Evolutionary conservation across 129 eudicot species (phyloP).

Genomic region (Arctium minus): DNA sequence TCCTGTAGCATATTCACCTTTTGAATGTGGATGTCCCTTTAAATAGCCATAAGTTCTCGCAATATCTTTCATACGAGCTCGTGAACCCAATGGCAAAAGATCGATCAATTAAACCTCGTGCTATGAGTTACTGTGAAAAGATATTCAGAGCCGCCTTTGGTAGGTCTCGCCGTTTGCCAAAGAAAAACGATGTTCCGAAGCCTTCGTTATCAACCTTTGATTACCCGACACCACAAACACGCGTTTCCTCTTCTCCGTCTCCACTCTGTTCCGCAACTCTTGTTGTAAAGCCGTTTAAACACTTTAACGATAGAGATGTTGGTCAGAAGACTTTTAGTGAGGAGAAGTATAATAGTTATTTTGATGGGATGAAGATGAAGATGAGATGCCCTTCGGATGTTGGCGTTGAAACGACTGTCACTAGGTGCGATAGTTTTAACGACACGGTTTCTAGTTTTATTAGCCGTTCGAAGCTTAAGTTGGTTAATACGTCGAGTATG

Average conservation of each 20-base stretch:
- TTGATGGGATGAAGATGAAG: conserved; percentile 34
- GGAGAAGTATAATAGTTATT: conserved; percentile 25
- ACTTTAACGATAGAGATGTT: neutral
- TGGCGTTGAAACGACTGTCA: neutral
- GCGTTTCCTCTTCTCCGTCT: neutral
- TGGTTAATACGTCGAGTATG: conserved; percentile 25
- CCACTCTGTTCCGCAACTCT: neutral
- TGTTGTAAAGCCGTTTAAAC: neutral
- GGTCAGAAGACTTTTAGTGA: conserved; percentile 7
- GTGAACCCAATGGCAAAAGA: neutral
- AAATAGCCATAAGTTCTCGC: neutral
- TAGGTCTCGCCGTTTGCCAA: neutral
- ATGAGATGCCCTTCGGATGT: conserved; percentile 31
- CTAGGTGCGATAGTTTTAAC: conserved; percentile 47
- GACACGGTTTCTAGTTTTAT: conserved; percentile 47
- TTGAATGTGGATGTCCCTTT: neutral
- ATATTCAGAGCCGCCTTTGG: neutral
- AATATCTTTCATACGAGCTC: neutral
- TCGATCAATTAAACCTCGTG: neutral
- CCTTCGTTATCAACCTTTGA: neutral
- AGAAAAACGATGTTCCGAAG: neutral
- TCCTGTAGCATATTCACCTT: neutral
- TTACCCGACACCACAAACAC: neutral
- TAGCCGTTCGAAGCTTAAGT: conserved; percentile 34
- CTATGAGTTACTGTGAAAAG: neutral